Base-by-base conservation (phyloP, 805 yeast genomes). In the Barnettozyma wickerhamii region DNA sequence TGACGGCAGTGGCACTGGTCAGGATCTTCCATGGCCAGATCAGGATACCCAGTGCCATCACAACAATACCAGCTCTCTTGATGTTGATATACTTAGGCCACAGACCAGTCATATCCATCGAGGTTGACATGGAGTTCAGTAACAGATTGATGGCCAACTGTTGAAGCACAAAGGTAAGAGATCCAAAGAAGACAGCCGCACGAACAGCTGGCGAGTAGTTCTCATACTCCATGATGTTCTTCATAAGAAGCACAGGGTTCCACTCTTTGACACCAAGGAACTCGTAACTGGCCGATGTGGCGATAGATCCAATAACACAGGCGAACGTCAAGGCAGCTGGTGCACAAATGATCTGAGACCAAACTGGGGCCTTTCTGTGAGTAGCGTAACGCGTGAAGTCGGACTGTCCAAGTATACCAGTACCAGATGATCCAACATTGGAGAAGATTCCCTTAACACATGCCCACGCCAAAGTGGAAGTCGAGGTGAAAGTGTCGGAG, bases 21-120 rank as follows among this genome's bases (percentile, higher is more conserved):
- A 50, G 38, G 41, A 70, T 60, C 48, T 66, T 65, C 74, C 74
- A 68, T 18, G 73, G 72, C 46, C 46, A 47, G 60, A 64, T 37
- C 63, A 56, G 52, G 41, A 68, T 52, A 0, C 71, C 74, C 41
- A 68, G 48, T 6, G 56, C 46, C 4, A 71, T 70, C 6, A 42
- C 38, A 33, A 49, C 37, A 4, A 33, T 18, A 17, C 46, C 51
- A 19, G 63, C 61, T 35, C 63, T 53, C 24, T 47, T 55, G 30
- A 69, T 65, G 37, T 62, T 59, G 34, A 65, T 58, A 33, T 52
- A 62, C 41, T 52, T 56, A 15, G 69, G 69, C 10, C 50, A 53
- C 10, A 64, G 36, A 10, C 64, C 64, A 4, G 66, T 60, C 46
- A 64, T 41, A 46, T 62, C 66, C 68, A 64, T 63, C 3, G 52